phyloP scores from a whole-genome alignment of 371 early-diverging fungal genomes.

The Choanephora cucurbitarum region DNA sequence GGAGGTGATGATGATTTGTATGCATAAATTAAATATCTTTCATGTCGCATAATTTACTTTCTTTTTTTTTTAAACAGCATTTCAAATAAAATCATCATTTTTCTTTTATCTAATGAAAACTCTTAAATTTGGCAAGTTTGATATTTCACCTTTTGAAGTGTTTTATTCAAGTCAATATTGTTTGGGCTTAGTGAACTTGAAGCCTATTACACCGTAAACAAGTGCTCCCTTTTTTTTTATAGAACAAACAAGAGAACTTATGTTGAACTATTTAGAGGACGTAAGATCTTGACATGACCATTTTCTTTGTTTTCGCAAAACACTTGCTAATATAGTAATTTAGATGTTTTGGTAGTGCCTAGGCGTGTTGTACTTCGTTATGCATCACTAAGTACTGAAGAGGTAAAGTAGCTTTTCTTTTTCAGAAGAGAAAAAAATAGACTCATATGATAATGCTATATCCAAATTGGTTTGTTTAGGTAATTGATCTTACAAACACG shows the following conservation, averaged over 20 bases:
- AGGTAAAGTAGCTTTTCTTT: not conserved
- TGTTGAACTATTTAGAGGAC: constrained; percentile 8
- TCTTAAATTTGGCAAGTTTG: constrained; percentile 5
- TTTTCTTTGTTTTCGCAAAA: not conserved
- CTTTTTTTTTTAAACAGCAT: not conserved
- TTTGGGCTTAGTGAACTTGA: constrained; percentile 84
- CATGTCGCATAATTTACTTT: not conserved
- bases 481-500: constrained; percentile 6
- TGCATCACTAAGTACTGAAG: constrained; percentile 3
- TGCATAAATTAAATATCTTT: constrained; percentile 34
- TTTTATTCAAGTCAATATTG: constrained; percentile 70
- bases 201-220: constrained; percentile 77
- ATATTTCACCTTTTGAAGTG: constrained; percentile 37
- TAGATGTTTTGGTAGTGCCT: constrained; percentile 15
- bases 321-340: too few species aligned
- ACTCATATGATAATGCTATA: constrained; percentile 6
- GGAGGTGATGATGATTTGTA: constrained; percentile 61
- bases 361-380: constrained; percentile 10
- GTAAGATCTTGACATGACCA: constrained; percentile 1
- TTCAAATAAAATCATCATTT: not conserved
- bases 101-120: not conserved
- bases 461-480: not conserved
- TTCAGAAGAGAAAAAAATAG: not conserved
- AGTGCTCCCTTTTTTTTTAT: not conserved
- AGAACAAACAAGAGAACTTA: not conserved